phyloP scores from a whole-genome alignment of 257 asterid species.

The Plectranthus barbatus region DNA sequence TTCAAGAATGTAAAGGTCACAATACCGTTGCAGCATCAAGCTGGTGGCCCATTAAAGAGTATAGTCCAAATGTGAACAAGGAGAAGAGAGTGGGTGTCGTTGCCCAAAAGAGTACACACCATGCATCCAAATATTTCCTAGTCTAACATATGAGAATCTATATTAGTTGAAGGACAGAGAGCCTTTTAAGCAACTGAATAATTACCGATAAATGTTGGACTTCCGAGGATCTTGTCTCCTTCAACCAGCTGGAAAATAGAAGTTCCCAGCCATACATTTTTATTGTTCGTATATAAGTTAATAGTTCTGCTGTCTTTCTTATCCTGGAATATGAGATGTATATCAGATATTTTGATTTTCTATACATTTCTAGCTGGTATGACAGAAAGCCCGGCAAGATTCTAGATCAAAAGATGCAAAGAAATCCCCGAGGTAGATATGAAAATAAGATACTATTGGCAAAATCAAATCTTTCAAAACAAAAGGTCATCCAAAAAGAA shows the following conservation, averaged over 20 bases:
- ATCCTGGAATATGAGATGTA: conserved; percentile 47
- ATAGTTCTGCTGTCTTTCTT: conserved; percentile 70
- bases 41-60: conserved; percentile 76
- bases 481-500: background rate
- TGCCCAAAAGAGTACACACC: conserved; percentile 99
- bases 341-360: background rate
- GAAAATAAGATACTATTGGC: background rate
- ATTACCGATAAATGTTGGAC: conserved; percentile 70
- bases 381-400: background rate
- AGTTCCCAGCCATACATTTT: conserved; percentile 96
- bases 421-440: background rate
- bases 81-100: conserved; percentile 96
- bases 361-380: background rate
- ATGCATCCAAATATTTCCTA: conserved; percentile 94
- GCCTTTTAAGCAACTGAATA: background rate
- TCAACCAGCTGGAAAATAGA: conserved; percentile 68
- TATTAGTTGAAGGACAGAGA: background rate
- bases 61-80: conserved; percentile 84
- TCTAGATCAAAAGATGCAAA: background rate
- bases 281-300: conserved; percentile 74
- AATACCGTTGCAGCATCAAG: conserved; percentile 98
- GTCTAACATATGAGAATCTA: conserved; percentile 37
- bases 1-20: conserved; percentile 1
- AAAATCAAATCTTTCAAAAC: background rate
- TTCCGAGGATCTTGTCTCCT: conserved; percentile 80